A percentile compares a stretch with the other conserved stretches of the same genome.
phyloP scores from a whole-genome alignment of 2,329 filamentous ascomycete species.

The Pseudonectria foliicola region DNA sequence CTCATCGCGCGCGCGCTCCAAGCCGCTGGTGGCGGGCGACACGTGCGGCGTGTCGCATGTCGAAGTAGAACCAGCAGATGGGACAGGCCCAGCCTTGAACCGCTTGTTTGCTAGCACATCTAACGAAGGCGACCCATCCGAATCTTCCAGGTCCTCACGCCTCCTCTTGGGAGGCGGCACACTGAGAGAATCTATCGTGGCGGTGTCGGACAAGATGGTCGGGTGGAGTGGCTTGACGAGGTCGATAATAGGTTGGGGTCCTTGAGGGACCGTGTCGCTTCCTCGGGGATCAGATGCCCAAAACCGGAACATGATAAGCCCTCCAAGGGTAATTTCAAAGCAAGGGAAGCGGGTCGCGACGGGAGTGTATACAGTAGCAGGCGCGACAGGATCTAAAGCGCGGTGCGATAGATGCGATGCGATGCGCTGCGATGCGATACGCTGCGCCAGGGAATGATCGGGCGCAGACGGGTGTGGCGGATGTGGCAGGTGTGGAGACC shows the following conservation, averaged over 20 bases:
- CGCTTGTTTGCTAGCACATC: conserved; percentile 36
- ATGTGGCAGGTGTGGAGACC: conserved; percentile 4
- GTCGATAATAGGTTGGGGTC: conserved; percentile 34
- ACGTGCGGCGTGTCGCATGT: conserved; percentile 13
- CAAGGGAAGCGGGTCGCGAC: conserved; percentile 10
- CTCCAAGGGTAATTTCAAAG: conserved; percentile 18
- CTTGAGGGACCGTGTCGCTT: conserved; percentile 44
- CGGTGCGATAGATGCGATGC: too few relatives aligned
- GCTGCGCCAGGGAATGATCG: conserved; percentile 13
- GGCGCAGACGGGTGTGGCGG: conserved; percentile 5
- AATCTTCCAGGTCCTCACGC: conserved; percentile 27
- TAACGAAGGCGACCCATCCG: conserved; percentile 17
- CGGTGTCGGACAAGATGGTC: conserved; percentile 22
- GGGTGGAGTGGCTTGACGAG: conserved; percentile 24
- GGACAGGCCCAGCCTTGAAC: conserved; percentile 27
- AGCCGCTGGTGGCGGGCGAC: conserved; percentile 19
- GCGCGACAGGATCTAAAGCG: conserved; percentile 4
- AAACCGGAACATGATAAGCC: conserved; percentile 54
- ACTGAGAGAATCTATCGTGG: conserved; percentile 18
- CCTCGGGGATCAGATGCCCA: conserved; percentile 52
- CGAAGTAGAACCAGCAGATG: conserved; percentile 15
- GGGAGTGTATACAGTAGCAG: conserved; percentile 8
- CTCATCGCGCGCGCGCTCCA: conserved; percentile 57
- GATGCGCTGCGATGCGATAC: conserved; percentile 10
- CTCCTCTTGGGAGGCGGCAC: conserved; percentile 34